phyloP scores from a whole-genome alignment of 805 yeast genomes.

The Gaillardinia entomophila region DNA sequence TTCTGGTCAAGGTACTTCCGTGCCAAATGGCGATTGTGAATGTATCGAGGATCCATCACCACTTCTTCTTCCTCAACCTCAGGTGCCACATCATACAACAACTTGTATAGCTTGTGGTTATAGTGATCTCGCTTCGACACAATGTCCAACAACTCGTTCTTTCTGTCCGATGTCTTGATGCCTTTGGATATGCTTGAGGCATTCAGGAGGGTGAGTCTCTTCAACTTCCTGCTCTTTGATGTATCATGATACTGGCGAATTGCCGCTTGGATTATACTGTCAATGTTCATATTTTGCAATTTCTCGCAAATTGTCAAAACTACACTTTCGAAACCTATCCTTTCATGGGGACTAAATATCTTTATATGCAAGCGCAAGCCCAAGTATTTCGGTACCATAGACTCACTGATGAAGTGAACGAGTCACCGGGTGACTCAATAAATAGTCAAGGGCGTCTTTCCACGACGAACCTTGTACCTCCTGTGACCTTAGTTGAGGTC shows the following conservation, averaged over 20 bases:
- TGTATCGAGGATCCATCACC: neutral
- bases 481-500: no score
- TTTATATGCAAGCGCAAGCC: neutral
- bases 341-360: conserved; percentile 7
- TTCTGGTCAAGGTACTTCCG: neutral
- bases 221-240: neutral
- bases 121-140: neutral
- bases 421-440: neutral
- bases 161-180: neutral
- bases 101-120: neutral
- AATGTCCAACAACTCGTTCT: neutral
- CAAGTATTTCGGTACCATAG: neutral
- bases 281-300: conserved; percentile 1
- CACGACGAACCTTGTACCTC: neutral
- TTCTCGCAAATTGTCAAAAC: conserved; percentile 1
- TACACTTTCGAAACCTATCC: conserved; percentile 2
- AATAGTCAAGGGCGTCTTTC: neutral
- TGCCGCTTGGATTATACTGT: conserved; percentile 2
- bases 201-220: neutral
- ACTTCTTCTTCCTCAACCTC: neutral
- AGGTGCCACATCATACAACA: neutral
- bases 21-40: neutral
- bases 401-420: neutral
- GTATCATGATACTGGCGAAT: neutral
- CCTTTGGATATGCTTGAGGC: neutral